Conservation (phyloP, 768 basidiomycete species). For the Tylopilus vinaceipallidus region DNA sequence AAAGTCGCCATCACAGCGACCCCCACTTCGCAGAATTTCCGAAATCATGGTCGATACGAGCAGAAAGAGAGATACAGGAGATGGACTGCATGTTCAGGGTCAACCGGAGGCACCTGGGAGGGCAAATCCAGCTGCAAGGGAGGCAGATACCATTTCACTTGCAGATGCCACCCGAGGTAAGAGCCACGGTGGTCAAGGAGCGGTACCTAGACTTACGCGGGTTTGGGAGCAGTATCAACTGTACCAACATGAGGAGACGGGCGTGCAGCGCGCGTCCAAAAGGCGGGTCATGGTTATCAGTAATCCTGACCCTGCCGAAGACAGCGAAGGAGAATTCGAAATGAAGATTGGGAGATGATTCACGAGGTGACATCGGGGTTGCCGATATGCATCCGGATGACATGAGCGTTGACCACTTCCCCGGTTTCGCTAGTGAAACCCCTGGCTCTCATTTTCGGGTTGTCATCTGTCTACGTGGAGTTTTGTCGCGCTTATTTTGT, state of each 20-base stretch:
- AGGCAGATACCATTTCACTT: slow-evolving; percentile 4
- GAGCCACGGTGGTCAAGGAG: not conserved
- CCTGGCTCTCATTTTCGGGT: not conserved
- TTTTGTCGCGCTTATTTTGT: not conserved
- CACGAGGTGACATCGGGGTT: not conserved
- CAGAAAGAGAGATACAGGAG: slow-evolving; percentile 25
- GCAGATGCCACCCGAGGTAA: slow-evolving; percentile 22
- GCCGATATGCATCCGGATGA: not conserved
- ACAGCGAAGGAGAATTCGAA: slow-evolving; percentile 28
- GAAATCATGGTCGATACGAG: slow-evolving; percentile 26
- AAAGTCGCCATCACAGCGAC: slow-evolving; percentile 10
- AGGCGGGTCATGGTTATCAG: slow-evolving; percentile 31
- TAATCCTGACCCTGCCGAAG: slow-evolving; percentile 29
- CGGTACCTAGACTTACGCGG: slow-evolving; percentile 6
- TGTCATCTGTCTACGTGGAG: not conserved
- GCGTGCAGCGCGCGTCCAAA: slow-evolving; percentile 18
- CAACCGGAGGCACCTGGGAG: slow-evolving; percentile 9
- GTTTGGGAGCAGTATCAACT: slow-evolving; percentile 8
- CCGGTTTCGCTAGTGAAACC: not conserved
- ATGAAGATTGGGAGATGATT: slow-evolving; percentile 10
- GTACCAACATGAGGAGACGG: slow-evolving; percentile 12
- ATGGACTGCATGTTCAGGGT: slow-evolving; percentile 24
- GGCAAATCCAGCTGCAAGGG: slow-evolving; percentile 5
- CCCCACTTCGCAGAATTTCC: slow-evolving; percentile 20
- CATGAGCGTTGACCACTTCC: not conserved